Evolutionary conservation across 2,329 filamentous ascomycete species (phyloP), one percentile per base, ranked within the genome.

Genomic region (Pseudopithomyces chartarum): DNA sequence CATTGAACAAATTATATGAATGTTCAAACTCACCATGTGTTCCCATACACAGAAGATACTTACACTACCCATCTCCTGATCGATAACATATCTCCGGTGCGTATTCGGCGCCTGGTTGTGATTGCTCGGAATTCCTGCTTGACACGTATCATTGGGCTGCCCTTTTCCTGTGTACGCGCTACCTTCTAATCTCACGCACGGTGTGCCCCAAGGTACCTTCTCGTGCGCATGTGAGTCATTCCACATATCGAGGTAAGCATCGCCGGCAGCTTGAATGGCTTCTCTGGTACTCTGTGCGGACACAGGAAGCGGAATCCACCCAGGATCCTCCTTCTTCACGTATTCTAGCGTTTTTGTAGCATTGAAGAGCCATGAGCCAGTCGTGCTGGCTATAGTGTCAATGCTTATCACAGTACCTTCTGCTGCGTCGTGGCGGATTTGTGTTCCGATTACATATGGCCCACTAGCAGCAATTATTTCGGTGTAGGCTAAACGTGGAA

Each of bases 241-340:
- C 65, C 65, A 67, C 63, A 67, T 65, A 40, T 62, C 59, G 47
- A 67, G 32, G 36, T 67, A 67, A 11, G 62, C 64, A 36, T 67
- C 64, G 13, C 61, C 64, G 12, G 63, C 64, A 11, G 63, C 59
- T 43, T 63, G 48, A 19, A 67, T 61, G 33, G 46, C 51, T 17
- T 61, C 61, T 12, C 64, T 48, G 7, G 26, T 32, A 34, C 61
- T 58, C 15, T 39, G 53, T 40, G 54, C 53, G 1, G 22, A 48
- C 2, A 11, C 52, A 6, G 63, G 61, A 19, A 67, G 62, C 12
- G 53, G 47, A 6, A 12, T 29, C 64, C 64, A 67, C 11, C 45
- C 45, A 6, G 45, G 19, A 33, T 47, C 42, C 39, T 67, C 64
- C 20, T 56, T 19, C 44, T 47, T 20, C 2, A 65, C 55, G 51